phyloP scores from a whole-genome alignment of 768 basidiomycete species.

The Naganishia randhawae region DNA sequence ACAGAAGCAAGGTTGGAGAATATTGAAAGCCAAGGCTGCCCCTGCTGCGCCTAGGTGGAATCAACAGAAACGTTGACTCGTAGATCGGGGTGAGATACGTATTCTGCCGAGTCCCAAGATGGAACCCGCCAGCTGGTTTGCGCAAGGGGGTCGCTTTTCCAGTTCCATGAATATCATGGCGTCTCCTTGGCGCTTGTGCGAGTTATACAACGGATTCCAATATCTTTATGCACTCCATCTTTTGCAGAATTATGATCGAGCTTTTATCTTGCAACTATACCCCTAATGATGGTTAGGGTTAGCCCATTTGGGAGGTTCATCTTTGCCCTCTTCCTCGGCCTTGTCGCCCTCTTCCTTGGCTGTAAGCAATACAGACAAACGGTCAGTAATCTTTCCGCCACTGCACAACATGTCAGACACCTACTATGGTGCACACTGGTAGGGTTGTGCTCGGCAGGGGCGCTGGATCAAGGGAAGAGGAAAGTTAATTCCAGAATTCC shows the following conservation, averaged over 20 bases:
- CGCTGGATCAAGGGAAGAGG: not conserved
- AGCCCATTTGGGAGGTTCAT: constrained; percentile 51
- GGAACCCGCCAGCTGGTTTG: no score
- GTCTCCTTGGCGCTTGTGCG: not conserved
- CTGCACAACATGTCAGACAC: not conserved
- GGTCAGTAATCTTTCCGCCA: not conserved
- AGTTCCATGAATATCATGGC: not conserved
- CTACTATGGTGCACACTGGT: constrained; percentile 49
- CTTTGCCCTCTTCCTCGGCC: constrained; percentile 51
- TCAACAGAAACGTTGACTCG: no score
- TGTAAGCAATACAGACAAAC: not conserved
- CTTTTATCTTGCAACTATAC: not conserved
- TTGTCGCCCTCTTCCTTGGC: constrained; percentile 52
- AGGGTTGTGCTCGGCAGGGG: constrained; percentile 47
- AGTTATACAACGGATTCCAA: not conserved
- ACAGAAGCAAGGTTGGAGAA: no score
- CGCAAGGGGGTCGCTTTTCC: no score
- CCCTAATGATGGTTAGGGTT: constrained; percentile 22
- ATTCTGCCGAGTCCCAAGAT: no score
- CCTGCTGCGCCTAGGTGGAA: no score
- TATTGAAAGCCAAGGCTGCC: no score
- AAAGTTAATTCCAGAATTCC: not conserved
- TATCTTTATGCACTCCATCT: not conserved
- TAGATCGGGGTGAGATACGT: no score
- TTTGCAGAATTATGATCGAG: not conserved